A percentile compares a stretch with the other conserved stretches of the same genome.
These are phyloP conservation scores for Hawksworthiomyces lignivorus DNA, from an alignment of 2,329 filamentous ascomycete genomes.

Conservation along the genomic window DNA sequence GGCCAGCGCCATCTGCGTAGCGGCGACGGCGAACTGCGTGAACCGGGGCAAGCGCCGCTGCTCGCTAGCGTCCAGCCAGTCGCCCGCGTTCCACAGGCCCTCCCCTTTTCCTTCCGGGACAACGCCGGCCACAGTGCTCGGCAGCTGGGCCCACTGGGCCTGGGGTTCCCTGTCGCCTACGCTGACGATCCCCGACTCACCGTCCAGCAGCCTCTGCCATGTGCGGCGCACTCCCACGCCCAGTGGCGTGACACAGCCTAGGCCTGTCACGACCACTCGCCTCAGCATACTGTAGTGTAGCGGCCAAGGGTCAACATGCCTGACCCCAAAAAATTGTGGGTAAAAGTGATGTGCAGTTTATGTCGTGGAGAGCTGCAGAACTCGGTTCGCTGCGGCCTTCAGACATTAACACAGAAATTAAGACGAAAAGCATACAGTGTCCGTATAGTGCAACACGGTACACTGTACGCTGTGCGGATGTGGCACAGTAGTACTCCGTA, in stretches of 20 bases:
- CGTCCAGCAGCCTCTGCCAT: constrained; percentile 74
- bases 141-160: constrained; percentile 59
- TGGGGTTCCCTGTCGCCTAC: constrained; percentile 52
- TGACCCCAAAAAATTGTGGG: not conserved
- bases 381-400: too few species aligned
- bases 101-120: constrained; percentile 50
- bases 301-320: not conserved
- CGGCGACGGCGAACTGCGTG: constrained; percentile 83
- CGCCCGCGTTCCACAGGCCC: constrained; percentile 40
- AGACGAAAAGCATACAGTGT: too few species aligned
- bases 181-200: constrained; percentile 73
- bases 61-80: constrained; percentile 48
- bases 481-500: too few species aligned
- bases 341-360: too few species aligned
- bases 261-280: constrained; percentile 75
- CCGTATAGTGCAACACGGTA: constrained; percentile 3
- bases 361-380: too few species aligned
- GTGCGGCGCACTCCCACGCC: constrained; percentile 70
- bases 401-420: too few species aligned
- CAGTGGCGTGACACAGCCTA: constrained; percentile 75
- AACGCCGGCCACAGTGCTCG: constrained; percentile 77
- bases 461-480: too few species aligned
- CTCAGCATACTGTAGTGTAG: constrained; percentile 27
- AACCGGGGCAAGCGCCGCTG: constrained; percentile 82
- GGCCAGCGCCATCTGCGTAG: constrained; percentile 73